Evolutionary conservation across 148 eudicot species (phyloP).

Genomic region (Cornus florida): DNA sequence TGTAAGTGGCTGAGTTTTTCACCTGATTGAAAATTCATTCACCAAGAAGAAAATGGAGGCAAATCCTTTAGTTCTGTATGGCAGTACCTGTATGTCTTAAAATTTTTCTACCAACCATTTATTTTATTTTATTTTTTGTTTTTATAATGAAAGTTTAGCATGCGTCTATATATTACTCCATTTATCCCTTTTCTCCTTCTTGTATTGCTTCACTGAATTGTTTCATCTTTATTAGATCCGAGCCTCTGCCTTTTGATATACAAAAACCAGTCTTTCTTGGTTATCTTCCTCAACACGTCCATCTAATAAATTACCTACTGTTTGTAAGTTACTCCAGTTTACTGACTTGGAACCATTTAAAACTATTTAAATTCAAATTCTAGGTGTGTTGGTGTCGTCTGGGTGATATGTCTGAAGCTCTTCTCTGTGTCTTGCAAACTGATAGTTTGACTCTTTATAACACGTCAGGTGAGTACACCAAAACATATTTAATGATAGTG

Average conservation of each 20-base stretch:
- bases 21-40: background rate
- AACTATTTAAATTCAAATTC: slow-evolving; percentile 13
- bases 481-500: background rate
- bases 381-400: slow-evolving; percentile 97
- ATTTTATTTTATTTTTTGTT: too few relatives aligned
- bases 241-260: background rate
- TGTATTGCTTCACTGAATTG: too few relatives aligned
- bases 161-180: too few relatives aligned
- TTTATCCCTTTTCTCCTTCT: too few relatives aligned
- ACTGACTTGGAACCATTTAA: background rate
- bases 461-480: slow-evolving; percentile 55
- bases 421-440: slow-evolving; percentile 79
- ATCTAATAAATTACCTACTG: background rate
- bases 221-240: background rate
- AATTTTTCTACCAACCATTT: background rate
- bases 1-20: background rate
- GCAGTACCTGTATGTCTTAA: background rate
- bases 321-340: background rate
- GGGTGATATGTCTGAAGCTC: slow-evolving; percentile 60
- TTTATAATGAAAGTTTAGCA: too few relatives aligned
- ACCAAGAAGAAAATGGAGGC: background rate
- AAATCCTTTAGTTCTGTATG: background rate
- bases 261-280: background rate
- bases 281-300: background rate
- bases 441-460: slow-evolving; percentile 70